Conservation (phyloP, 306 rosid genomes). For the Mimosa pudica region DNA sequence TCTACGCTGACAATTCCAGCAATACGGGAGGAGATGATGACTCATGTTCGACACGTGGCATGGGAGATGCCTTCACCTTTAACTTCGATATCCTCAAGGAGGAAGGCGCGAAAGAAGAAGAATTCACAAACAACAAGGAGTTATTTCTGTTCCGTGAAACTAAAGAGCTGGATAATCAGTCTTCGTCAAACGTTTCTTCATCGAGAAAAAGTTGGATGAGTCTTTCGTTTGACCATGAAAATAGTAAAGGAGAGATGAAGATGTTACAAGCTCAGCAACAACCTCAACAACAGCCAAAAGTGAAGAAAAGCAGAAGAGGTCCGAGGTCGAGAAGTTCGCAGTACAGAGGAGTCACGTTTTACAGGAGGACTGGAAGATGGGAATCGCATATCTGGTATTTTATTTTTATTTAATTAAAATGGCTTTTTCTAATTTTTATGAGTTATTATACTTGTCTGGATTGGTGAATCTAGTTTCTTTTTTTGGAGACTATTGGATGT, state of each 20-base stretch:
- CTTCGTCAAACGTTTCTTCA: conserved; percentile 50
- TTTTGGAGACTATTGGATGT: not conserved
- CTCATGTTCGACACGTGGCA: conserved; percentile 82
- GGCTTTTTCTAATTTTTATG: too few relatives aligned
- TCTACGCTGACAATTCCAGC: conserved; percentile 92
- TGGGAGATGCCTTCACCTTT: conserved; percentile 61
- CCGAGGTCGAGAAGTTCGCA: conserved; percentile 99
- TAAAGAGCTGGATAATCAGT: conserved; percentile 37
- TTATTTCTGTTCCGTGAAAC: conserved; percentile 57
- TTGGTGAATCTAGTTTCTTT: conserved; percentile 1
- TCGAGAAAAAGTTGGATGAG: conserved; percentile 63
- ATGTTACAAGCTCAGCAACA: conserved; percentile 51
- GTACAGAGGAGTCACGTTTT: conserved; percentile 98
- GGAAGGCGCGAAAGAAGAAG: conserved; percentile 46
- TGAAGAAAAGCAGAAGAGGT: conserved; percentile 92
- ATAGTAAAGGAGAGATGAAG: conserved; percentile 53
- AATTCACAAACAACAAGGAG: conserved; percentile 62
- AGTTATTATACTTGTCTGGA: not conserved
- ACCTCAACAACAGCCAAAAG: conserved; percentile 47
- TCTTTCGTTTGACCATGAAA: conserved; percentile 58
- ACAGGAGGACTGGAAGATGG: conserved; percentile 99
- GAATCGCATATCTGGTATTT: conserved; percentile 98
- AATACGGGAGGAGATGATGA: conserved; percentile 70
- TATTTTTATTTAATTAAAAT: not conserved
- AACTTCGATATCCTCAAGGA: conserved; percentile 84